A percentile compares a stretch with the other conserved stretches of the same genome.
phyloP scores from a whole-genome alignment of 2,329 filamentous ascomycete species.

The Colletotrichum sidae region DNA sequence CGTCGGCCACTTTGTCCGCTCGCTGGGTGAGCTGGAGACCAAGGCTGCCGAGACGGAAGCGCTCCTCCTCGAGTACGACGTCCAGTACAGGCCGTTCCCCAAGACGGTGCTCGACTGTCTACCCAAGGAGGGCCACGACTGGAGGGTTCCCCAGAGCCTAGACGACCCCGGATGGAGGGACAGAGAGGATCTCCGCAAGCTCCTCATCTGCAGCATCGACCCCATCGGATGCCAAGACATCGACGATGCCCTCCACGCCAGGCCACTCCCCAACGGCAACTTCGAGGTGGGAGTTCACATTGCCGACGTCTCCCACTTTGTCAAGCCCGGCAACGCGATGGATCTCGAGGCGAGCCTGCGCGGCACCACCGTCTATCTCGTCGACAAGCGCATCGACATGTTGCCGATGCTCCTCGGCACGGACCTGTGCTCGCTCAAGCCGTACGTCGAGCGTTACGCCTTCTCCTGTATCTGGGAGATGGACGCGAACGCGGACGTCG shows the following conservation, averaged over 20 bases:
- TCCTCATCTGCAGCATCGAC: conserved; percentile 97
- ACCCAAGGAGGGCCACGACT: conserved; percentile 90
- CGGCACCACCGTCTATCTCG: conserved; percentile 95
- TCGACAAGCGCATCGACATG: conserved; percentile 99
- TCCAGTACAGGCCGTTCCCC: conserved; percentile 96
- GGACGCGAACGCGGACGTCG: conserved; percentile 84
- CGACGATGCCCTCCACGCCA: conserved; percentile 94
- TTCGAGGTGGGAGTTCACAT: conserved; percentile 98
- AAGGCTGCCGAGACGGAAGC: conserved; percentile 99
- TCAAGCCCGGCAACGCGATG: conserved; percentile 97
- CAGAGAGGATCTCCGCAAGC: conserved; percentile 83
- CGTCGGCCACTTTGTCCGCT: conserved; percentile 92
- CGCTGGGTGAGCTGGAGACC: conserved; percentile 91
- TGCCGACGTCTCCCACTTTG: conserved; percentile 98
- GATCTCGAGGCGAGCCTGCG: conserved; percentile 93
- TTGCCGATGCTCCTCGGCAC: conserved; percentile 95
- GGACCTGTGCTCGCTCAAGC: conserved; percentile 95
- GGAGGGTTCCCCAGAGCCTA: conserved; percentile 85
- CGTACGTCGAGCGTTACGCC: conserved; percentile 93
- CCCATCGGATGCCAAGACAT: conserved; percentile 97
- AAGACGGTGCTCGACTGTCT: conserved; percentile 95
- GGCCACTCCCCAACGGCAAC: conserved; percentile 88
- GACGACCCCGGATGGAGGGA: conserved; percentile 90
- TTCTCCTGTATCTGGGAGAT: conserved; percentile 93
- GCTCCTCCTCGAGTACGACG: conserved; percentile 92